A percentile compares a stretch with the other conserved stretches of the same genome.
phyloP scores from a whole-genome alignment of 78 protist genomes.

The Monosiga brevicollis region DNA sequence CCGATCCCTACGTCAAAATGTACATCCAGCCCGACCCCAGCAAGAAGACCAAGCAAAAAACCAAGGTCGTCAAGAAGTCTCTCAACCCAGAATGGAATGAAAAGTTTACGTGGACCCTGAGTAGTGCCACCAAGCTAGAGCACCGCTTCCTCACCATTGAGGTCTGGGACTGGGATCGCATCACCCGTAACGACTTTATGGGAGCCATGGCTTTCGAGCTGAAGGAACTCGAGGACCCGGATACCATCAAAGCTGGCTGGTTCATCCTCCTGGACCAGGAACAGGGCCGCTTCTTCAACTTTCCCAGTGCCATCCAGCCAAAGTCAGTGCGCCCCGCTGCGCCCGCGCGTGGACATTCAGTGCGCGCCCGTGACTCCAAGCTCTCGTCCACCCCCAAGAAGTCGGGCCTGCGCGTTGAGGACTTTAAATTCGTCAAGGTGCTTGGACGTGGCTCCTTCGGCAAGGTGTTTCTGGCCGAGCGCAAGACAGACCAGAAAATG shows the following conservation, averaged over 20 bases:
- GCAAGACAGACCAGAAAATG: background rate
- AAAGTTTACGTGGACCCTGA: background rate
- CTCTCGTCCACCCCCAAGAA: background rate
- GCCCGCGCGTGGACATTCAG: background rate
- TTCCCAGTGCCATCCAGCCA: no score
- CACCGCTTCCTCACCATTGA: background rate
- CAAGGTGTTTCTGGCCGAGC: constrained; percentile 30
- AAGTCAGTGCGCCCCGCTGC: no score
- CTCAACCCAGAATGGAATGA: background rate
- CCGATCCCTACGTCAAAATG: background rate
- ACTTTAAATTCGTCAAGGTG: constrained; percentile 43
- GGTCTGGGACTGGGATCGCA: background rate
- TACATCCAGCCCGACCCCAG: background rate
- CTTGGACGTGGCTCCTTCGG: constrained; percentile 56
- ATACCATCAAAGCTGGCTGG: background rate
- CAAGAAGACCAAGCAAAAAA: background rate
- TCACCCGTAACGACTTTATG: background rate
- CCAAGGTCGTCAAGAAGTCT: background rate
- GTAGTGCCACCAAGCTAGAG: background rate
- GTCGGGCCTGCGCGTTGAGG: constrained; percentile 4
- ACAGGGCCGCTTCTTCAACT: background rate
- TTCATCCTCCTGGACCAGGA: background rate
- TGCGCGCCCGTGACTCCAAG: background rate
- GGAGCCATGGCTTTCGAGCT: background rate
- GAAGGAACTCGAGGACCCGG: background rate